A percentile compares a stretch with the other conserved stretches of the same genome.
These are phyloP conservation scores for Aegilops umbellulata DNA, from an alignment of 176 grass and related monocot species.

Conservation along the genomic window DNA sequence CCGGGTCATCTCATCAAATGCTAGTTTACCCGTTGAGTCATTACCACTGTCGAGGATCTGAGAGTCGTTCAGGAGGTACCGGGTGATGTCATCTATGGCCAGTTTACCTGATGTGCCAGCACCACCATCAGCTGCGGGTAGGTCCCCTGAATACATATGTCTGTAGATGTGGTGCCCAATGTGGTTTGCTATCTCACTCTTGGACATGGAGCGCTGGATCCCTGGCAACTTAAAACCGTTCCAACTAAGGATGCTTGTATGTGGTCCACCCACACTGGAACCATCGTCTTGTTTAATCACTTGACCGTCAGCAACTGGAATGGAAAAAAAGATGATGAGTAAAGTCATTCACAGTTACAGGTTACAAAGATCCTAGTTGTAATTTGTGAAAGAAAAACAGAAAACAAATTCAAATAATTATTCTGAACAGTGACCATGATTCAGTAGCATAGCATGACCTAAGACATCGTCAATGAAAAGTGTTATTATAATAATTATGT, in stretches of 20 bases:
- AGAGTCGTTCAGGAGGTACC: conserved; percentile 47
- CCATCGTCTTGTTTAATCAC: conserved; percentile 32
- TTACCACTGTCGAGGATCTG: conserved; percentile 22
- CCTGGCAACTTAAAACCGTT: conserved; percentile 47
- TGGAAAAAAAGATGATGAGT: background rate
- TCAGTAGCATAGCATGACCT: background rate
- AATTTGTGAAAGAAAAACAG: background rate
- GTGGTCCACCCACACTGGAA: conserved; percentile 12
- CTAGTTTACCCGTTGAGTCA: conserved; percentile 14
- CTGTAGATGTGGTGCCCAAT: conserved; percentile 53
- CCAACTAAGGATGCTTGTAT: conserved; percentile 5
- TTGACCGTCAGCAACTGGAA: conserved; percentile 31
- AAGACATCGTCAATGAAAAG: background rate
- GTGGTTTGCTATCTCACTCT: conserved; percentile 57
- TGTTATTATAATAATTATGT: background rate
- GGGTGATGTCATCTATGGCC: conserved; percentile 46
- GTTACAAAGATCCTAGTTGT: background rate
- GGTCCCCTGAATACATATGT: conserved; percentile 52
- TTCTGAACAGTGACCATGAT: background rate
- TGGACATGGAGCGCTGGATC: conserved; percentile 53
- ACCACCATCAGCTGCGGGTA: conserved; percentile 18
- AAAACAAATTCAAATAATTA: background rate
- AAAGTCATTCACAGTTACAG: background rate
- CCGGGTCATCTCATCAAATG: conserved; percentile 60
- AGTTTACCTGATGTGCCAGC: conserved; percentile 27